These are phyloP conservation scores for Podaxis mareebaensis DNA, from an alignment of 768 basidiomycete genomes.

Conservation along the genomic window DNA sequence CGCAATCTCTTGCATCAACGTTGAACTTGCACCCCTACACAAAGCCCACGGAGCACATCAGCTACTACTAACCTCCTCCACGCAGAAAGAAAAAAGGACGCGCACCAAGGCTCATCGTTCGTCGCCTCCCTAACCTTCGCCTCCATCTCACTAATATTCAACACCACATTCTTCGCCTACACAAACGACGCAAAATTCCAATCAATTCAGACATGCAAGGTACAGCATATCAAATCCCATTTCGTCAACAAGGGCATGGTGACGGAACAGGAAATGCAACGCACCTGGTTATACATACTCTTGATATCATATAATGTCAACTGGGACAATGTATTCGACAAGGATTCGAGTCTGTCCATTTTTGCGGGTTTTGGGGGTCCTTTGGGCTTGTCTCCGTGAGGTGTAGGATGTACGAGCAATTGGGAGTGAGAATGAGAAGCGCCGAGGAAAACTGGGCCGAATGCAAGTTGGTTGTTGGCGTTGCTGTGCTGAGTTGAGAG, in stretches of 20 bases:
- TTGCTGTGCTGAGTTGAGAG: too few relatives aligned
- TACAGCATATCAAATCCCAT: not conserved
- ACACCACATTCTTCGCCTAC: conserved; percentile 93
- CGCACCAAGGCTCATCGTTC: conserved; percentile 96
- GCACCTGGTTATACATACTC: conserved; percentile 89
- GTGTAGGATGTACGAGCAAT: too few relatives aligned
- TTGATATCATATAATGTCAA: conserved; percentile 93
- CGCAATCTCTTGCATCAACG: conserved; percentile 97
- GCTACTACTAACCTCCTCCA: not conserved
- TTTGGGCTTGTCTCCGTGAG: too few relatives aligned
- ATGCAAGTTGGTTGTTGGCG: too few relatives aligned
- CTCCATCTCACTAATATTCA: conserved; percentile 97
- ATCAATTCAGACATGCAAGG: not conserved
- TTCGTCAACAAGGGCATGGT: not conserved
- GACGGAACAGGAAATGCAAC: conserved; percentile 7
- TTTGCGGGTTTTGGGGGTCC: not conserved
- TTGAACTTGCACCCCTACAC: conserved; percentile 93
- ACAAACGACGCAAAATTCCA: not conserved
- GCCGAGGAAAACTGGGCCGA: too few relatives aligned
- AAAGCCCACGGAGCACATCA: conserved; percentile 4
- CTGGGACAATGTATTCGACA: conserved; percentile 75
- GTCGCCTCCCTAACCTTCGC: conserved; percentile 96
- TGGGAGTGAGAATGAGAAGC: not conserved
- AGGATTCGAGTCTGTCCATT: conserved; percentile 81
- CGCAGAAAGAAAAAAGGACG: conserved; percentile 9